Evolutionary conservation across 1,139 yeast genomes (phyloP).

Genomic region (Yamadazyma songkhlaensis): DNA sequence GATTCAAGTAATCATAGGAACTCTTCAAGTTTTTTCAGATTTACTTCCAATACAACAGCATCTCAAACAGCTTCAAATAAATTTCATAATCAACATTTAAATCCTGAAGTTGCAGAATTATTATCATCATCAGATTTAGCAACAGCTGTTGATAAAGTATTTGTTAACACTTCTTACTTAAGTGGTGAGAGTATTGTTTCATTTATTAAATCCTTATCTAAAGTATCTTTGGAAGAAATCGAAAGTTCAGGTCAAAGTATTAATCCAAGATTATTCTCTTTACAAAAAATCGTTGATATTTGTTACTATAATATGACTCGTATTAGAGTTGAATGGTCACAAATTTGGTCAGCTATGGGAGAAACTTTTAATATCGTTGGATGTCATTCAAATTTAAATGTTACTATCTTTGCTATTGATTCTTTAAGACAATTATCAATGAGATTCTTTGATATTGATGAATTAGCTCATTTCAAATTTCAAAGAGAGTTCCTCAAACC

Average conservation of each 20-base stretch:
- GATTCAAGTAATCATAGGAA: slow-evolving; percentile 46
- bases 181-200: slow-evolving; percentile 82
- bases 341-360: slow-evolving; percentile 92
- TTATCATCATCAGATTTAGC: slow-evolving; percentile 75
- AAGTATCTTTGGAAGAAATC: slow-evolving; percentile 87
- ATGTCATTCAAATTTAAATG: slow-evolving; percentile 69
- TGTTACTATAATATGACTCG: slow-evolving; percentile 97
- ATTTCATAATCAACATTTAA: slow-evolving; percentile 44
- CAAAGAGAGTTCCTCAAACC: slow-evolving; percentile 93
- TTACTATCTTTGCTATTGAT: slow-evolving; percentile 89
- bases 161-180: slow-evolving; percentile 76
- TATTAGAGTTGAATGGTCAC: slow-evolving; percentile 95
- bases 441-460: slow-evolving; percentile 91
- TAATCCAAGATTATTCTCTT: slow-evolving; percentile 86
- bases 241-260: slow-evolving; percentile 80
- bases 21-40: slow-evolving; percentile 48
- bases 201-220: slow-evolving; percentile 83
- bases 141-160: slow-evolving; percentile 83
- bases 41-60: slow-evolving; percentile 30
- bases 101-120: slow-evolving; percentile 40
- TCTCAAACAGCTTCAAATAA: slow-evolving; percentile 43
- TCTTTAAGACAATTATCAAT: slow-evolving; percentile 89
- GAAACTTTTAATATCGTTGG: slow-evolving; percentile 85
- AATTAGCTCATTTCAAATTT: slow-evolving; percentile 90
- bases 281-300: slow-evolving; percentile 94